These are phyloP conservation scores for Skeletonema tropicum DNA, from an alignment of 108 stramenopile species.

Conservation along the genomic window DNA sequence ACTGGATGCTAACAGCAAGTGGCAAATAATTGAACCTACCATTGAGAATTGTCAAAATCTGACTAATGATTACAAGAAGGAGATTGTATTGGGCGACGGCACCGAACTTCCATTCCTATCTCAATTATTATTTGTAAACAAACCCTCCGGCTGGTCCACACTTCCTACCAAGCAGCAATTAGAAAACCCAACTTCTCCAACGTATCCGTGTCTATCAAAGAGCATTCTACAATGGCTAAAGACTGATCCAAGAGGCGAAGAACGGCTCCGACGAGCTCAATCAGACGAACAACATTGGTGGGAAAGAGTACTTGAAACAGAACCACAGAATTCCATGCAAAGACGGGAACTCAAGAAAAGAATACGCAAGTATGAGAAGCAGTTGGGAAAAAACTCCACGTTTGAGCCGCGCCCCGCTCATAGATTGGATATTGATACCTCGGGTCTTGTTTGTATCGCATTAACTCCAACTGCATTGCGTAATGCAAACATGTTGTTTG, in stretches of 20 bases:
- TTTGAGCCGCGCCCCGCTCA: conserved; percentile 64
- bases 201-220: conserved; percentile 34
- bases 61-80: not conserved
- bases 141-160: conserved; percentile 43
- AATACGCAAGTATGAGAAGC: conserved; percentile 10
- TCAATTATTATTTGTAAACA: conserved; percentile 42
- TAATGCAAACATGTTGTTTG: conserved; percentile 51
- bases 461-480: conserved; percentile 54
- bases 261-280: conserved; percentile 14
- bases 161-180: conserved; percentile 38
- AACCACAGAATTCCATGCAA: conserved; percentile 7
- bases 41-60: not conserved
- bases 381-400: conserved; percentile 3
- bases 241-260: conserved; percentile 17
- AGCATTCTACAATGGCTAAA: conserved; percentile 29
- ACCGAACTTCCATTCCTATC: conserved; percentile 31
- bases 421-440: conserved; percentile 74
- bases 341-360: conserved; percentile 14
- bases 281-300: conserved; percentile 34
- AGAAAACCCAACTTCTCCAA: conserved; percentile 11
- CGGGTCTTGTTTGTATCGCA: conserved; percentile 64
- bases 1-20: not conserved
- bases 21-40: not conserved
- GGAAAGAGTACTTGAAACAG: conserved; percentile 7
- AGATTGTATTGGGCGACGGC: not conserved